Percentiles rank a stretch among this genome's conserved stretches.
These are phyloP conservation scores for Albifimbria verrucaria DNA, from an alignment of 2,329 filamentous ascomycete species.

Conservation along the genomic window DNA sequence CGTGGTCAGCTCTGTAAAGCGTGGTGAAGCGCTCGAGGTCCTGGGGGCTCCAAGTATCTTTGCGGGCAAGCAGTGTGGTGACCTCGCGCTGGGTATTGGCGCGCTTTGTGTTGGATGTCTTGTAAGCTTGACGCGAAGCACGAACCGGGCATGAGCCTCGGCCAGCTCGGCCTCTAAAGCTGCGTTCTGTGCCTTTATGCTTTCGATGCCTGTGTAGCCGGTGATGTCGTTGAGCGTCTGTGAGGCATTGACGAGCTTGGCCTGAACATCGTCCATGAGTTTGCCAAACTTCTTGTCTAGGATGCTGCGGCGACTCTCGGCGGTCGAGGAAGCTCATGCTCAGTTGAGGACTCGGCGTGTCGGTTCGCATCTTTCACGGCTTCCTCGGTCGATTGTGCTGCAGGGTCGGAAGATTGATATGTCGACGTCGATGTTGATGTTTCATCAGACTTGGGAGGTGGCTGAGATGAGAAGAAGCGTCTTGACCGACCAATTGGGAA, in stretches of 20 bases:
- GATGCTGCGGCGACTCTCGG: slow-evolving; percentile 28
- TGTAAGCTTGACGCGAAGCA: slow-evolving; percentile 70
- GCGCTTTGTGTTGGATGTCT: slow-evolving; percentile 77
- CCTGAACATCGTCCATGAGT: slow-evolving; percentile 86
- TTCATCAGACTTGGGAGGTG: slow-evolving; percentile 5
- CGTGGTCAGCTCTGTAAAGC: slow-evolving; percentile 87
- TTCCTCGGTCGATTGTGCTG: no score
- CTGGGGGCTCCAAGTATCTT: slow-evolving; percentile 81
- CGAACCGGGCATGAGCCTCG: slow-evolving; percentile 64
- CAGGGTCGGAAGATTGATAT: no score
- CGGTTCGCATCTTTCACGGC: slow-evolving; percentile 7
- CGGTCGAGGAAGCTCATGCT: slow-evolving; percentile 28
- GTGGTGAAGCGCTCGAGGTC: slow-evolving; percentile 94
- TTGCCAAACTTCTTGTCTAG: slow-evolving; percentile 30
- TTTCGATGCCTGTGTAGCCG: slow-evolving; percentile 88
- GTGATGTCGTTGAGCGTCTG: slow-evolving; percentile 92
- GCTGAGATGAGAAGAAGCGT: slow-evolving; percentile 24
- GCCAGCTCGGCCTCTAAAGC: slow-evolving; percentile 58
- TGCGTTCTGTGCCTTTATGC: slow-evolving; percentile 75
- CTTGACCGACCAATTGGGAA: slow-evolving; percentile 15
- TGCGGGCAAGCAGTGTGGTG: slow-evolving; percentile 87
- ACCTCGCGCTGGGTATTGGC: slow-evolving; percentile 93
- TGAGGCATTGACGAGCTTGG: slow-evolving; percentile 78
- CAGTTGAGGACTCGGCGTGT: slow-evolving; percentile 9
- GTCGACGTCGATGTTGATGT: background rate